Evolutionary conservation across 2,329 filamentous ascomycete species (phyloP), one percentile per base, ranked within the genome.

Genomic region (Neonectria punicea): DNA sequence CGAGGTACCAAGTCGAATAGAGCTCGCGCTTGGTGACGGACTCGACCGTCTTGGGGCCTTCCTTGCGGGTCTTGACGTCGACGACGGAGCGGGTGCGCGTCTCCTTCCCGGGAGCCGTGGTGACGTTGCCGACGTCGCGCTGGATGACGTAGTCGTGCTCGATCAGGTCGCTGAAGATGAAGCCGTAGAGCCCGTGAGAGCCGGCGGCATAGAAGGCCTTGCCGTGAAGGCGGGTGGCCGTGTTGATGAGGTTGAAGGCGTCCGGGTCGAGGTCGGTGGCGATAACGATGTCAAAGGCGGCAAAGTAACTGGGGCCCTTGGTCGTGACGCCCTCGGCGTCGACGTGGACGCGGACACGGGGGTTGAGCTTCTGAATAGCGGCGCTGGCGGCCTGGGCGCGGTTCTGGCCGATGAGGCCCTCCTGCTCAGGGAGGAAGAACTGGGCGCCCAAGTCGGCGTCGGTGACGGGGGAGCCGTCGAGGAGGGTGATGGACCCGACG

Each of bases 81-180:
- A 94, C 80, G 63, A 98, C 86, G 71, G 87, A 89, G 58, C 95
- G 89, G 5, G 95, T 98, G 28, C 89, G 85, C 1, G 92, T 92
- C 77, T 99, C 96, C 5, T 86, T 81, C 53, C 85, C 84, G 9
- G 84, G 67, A 44, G 85, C 78, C 1, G 89, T 90, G 20, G 87
- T 76, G 13, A 92, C 82, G 75, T 98, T 98, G 63, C 92, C 90
- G 68, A 91, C 90, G 66, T 93, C 89, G 62, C 96, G 90, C 82
- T 97, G 91, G 66, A 99, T 91, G 65, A 96, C 89, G 76, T 93
- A 99, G 74, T 94, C 90, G 78, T 99, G 96, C 74, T 90, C 87
- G 71, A 97, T 93, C 22, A 99, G 86, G 78, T 99, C 96, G 63
- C 92, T 92, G 78, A 99, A 99, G 70, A 97, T 92, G 82, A 93